phyloP scores from a whole-genome alignment of 2,329 filamentous ascomycete genomes.

The Alternaria burnsii region DNA sequence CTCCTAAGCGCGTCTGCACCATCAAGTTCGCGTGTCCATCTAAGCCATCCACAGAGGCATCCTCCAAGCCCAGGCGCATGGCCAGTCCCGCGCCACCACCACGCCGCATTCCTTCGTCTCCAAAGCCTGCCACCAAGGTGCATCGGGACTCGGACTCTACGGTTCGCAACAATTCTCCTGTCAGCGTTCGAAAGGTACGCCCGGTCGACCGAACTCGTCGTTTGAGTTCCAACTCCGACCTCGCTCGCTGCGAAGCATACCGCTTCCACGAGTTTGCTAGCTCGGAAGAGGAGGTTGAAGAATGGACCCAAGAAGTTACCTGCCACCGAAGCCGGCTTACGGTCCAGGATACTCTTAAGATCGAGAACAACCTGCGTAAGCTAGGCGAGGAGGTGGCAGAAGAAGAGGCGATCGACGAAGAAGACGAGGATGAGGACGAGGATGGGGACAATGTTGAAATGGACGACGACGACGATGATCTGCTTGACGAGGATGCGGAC shows the following conservation, averaged over 20 bases:
- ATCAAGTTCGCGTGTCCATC: constrained; percentile 81
- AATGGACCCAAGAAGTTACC: constrained; percentile 82
- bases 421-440: constrained; percentile 57
- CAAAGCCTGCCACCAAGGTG: constrained; percentile 39
- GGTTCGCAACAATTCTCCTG: constrained; percentile 59
- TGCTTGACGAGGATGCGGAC: constrained; percentile 60
- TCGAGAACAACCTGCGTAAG: constrained; percentile 87
- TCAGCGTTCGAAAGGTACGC: constrained; percentile 52
- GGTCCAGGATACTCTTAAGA: constrained; percentile 85
- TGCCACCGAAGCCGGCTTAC: constrained; percentile 77
- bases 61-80: constrained; percentile 51
- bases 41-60: constrained; percentile 54
- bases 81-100: constrained; percentile 55
- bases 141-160: constrained; percentile 62
- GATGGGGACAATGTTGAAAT: constrained; percentile 54
- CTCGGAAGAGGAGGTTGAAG: constrained; percentile 83
- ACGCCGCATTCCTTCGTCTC: constrained; percentile 37
- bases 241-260: constrained; percentile 63
- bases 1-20: constrained; percentile 64
- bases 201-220: constrained; percentile 45
- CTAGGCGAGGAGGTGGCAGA: constrained; percentile 84
- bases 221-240: constrained; percentile 50
- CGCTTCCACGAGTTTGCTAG: constrained; percentile 92
- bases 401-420: constrained; percentile 77
- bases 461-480: constrained; percentile 51